Base-by-base conservation (phyloP, 2,329 filamentous ascomycete species). In the Conoideocrella luteorostrata region DNA sequence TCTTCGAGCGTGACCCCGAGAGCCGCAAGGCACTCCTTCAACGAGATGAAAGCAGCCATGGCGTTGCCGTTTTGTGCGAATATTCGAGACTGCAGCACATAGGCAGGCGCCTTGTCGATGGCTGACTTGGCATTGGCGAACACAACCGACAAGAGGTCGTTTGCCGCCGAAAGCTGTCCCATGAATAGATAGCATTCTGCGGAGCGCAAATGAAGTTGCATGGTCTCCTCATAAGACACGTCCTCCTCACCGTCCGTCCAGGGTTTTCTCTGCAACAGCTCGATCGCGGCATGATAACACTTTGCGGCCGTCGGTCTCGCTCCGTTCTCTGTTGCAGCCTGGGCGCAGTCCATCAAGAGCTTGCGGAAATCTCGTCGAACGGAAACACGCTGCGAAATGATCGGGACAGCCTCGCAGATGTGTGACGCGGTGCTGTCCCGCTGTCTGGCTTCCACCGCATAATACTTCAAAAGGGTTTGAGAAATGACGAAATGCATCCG, bases 401-500 rank as follows among this genome's bases (percentile, higher is more conserved):
- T 78, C 28, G 82, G 76, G 21, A 86, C 75, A 2, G 86, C 82
- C 52, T 86, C 78, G 57, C 87, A 90, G 4, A 95, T 84, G 60
- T 96, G 91, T 5, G 82, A 78, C 18, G 88, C 87, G 47, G 84
- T 83, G 47, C 78, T 82, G 56, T 94, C 89, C 11, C 82, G 74
- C 21, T 76, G 74, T 39, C 74, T 74, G 2, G 77, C 70, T 47
- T 88, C 81, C 20, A 75, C 64, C 7, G 69, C 58, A 47, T 77
- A 79, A 53, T 89, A 83, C 52, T 86, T 85, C 61, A 90, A 78
- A 51, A 96, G 78, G 0, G 84, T 84, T 57, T 88, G 83, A 0
- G 87, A 85, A 54, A 96, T 88, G 36, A 89, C 80, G 54, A 90
- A 96, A 63, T 96, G 89, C 90, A 96, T 96, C 53, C 86, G 85